A percentile compares a stretch with the other conserved stretches of the same genome.
phyloP scores from a whole-genome alignment of 2,329 filamentous ascomycete genomes.

The Beauveria rudraprayagi region DNA sequence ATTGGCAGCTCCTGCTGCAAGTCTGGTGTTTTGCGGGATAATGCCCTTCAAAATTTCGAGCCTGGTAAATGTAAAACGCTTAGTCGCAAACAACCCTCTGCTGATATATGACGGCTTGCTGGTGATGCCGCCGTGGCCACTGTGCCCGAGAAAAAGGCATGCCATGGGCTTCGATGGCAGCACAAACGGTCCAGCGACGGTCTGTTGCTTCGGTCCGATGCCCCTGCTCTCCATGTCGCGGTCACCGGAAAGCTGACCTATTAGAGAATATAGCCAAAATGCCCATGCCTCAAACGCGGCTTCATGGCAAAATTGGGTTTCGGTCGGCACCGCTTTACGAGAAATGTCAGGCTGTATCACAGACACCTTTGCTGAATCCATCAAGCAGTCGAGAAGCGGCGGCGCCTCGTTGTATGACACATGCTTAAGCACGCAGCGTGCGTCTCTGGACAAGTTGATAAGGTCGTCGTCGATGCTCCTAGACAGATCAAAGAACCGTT shows the following conservation, averaged over 20 bases:
- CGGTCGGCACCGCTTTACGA: constrained; percentile 20
- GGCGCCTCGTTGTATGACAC: constrained; percentile 24
- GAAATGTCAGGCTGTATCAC: constrained; percentile 22
- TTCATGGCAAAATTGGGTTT: constrained; percentile 25
- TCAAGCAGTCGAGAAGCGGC: constrained; percentile 26
- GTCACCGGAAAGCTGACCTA: constrained; percentile 30
- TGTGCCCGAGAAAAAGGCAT: constrained; percentile 30
- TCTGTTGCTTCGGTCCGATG: constrained; percentile 18
- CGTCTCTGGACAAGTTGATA: constrained; percentile 25
- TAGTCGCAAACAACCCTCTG: constrained; percentile 26
- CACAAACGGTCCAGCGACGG: constrained; percentile 28
- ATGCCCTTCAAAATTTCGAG: background rate
- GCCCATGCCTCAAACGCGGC: constrained; percentile 32
- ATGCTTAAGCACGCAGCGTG: constrained; percentile 25
- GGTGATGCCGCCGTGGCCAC: constrained; percentile 25
- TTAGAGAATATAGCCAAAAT: constrained; percentile 34
- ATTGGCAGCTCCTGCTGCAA: background rate
- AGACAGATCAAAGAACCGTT: constrained; percentile 20
- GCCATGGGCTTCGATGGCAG: constrained; percentile 32
- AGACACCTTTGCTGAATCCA: constrained; percentile 23
- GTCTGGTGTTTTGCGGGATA: constrained; percentile 7
- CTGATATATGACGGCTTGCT: constrained; percentile 28
- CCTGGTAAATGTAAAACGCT: constrained; percentile 27
- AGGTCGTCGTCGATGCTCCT: constrained; percentile 28
- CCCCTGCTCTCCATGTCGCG: constrained; percentile 22